Base-by-base conservation (phyloP, 805 yeast genomes). In the Danielozyma ontarioensis region DNA sequence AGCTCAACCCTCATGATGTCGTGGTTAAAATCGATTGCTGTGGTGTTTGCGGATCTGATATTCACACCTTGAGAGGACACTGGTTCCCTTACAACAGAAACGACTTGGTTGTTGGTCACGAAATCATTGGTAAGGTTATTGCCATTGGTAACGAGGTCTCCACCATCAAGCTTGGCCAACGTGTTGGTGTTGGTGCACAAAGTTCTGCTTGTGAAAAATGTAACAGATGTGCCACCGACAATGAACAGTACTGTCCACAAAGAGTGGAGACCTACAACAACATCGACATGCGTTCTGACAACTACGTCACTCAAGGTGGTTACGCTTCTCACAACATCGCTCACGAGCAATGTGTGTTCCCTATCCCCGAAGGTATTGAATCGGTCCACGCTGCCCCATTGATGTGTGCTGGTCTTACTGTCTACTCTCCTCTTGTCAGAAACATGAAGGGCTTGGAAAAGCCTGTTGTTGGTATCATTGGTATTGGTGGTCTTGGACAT, bases 171-270 rank as follows among this genome's bases (percentile, higher is more conserved):
- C 53, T 80, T 13, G 95, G 94, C 35, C 80, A 85, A 44, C 68
- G 86, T 43, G 93, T 83, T 17, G 95, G 90, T 34, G 71, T 83
- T 31, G 95, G 95, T 46, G 90, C 93, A 17, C 79, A 75, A 50
- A 64, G 70, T 17, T 63, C 60, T 37, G 64, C 83, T 25, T 84
- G 94, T 62, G 27, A 32, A 35, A 60, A 72, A 12, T 85, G 94
- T 61, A 49, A 64, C 30, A 66, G 76, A 49, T 85, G 76, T 46
- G 26, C 44, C n/a, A 21, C 36, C 19, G 50, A 52, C 31, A 53
- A 57, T 40, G 68, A 67, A 38, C 59, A 57, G 28, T 75, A 88
- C 68, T 53, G 64, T 15, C 41, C 50, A 11, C 51, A 65, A 11
- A 57, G 62, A 32, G 70, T 67, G 22, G 50, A 53, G 32, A 82